Evolutionary conservation across 78 protist species (phyloP).

Genomic region (slime mould (Dictyostelium discoideum)): DNA sequence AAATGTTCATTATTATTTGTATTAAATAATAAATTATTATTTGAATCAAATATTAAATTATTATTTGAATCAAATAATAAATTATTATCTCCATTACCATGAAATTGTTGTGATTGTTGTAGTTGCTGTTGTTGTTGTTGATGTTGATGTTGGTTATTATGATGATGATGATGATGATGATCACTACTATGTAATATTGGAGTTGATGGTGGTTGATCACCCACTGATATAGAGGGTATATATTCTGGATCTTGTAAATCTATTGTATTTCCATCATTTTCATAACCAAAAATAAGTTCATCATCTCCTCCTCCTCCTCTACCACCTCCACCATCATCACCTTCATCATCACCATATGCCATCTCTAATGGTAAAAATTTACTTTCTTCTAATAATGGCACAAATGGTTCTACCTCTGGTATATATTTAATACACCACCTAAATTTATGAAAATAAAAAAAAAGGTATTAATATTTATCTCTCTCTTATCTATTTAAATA

Average conservation of each 20-base stretch:
- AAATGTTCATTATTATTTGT: neutral
- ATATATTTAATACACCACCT: slow-evolving; percentile 64
- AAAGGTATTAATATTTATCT: neutral
- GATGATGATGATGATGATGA: too few species aligned
- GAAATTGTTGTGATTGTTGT: neutral
- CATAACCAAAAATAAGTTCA: slow-evolving; percentile 70
- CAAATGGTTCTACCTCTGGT: slow-evolving; percentile 26
- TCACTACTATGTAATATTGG: neutral
- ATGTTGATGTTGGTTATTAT: neutral
- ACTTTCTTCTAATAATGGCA: slow-evolving; percentile 33
- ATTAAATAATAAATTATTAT: neutral
- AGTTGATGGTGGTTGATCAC: neutral
- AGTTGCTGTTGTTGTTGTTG: too few species aligned
- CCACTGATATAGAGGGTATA: neutral
- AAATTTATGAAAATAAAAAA: neutral
- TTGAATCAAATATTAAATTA: too few species aligned
- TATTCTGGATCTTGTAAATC: slow-evolving; percentile 22
- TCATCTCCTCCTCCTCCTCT: slow-evolving; percentile 1
- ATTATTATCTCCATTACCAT: neutral
- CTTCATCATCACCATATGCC: slow-evolving; percentile 56
- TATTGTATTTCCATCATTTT: slow-evolving; percentile 29
- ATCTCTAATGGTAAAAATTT: slow-evolving; percentile 65
- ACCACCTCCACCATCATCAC: slow-evolving; percentile 21
- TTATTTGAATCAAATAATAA: neutral
- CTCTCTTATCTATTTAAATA: too few species aligned